These are phyloP conservation scores for Porphyrellus cyaneotinctus DNA, from an alignment of 768 basidiomycete genomes.

Conservation along the genomic window DNA sequence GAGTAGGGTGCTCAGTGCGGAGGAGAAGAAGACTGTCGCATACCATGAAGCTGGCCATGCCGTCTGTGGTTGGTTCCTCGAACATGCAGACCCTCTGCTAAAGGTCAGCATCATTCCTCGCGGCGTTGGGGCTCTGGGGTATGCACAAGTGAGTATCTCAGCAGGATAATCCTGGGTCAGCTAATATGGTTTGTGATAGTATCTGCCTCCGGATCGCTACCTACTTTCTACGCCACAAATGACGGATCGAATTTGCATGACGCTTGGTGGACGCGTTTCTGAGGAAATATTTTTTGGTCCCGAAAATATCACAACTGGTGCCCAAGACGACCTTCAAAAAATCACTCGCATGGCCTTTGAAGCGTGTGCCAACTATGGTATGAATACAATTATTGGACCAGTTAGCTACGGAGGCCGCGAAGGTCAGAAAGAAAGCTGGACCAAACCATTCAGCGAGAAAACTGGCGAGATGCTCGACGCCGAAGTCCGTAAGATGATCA, in stretches of 20 bases:
- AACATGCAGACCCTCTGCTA: conserved; percentile 93
- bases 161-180: neutral
- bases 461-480: conserved; percentile 90
- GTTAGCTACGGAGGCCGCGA: conserved; percentile 93
- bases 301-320: conserved; percentile 94
- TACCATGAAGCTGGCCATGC: conserved; percentile 99
- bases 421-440: conserved; percentile 81
- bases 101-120: conserved; percentile 99
- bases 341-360: conserved; percentile 98
- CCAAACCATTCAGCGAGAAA: conserved; percentile 97
- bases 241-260: conserved; percentile 96
- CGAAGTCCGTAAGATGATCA: conserved; percentile 96
- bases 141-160: conserved; percentile 70
- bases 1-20: conserved; percentile 84
- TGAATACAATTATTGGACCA: conserved; percentile 92
- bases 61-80: conserved; percentile 96
- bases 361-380: conserved; percentile 92
- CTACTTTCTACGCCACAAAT: conserved; percentile 94
- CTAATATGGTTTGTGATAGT: conserved; percentile 42
- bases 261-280: conserved; percentile 93
- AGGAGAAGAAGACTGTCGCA: conserved; percentile 98
- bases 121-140: conserved; percentile 92
- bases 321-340: conserved; percentile 97
- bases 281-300: conserved; percentile 97
- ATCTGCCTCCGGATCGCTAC: conserved; percentile 93